phyloP scores from a whole-genome alignment of 2,329 filamentous ascomycete species.

The Pestalotiopsis sp. region DNA sequence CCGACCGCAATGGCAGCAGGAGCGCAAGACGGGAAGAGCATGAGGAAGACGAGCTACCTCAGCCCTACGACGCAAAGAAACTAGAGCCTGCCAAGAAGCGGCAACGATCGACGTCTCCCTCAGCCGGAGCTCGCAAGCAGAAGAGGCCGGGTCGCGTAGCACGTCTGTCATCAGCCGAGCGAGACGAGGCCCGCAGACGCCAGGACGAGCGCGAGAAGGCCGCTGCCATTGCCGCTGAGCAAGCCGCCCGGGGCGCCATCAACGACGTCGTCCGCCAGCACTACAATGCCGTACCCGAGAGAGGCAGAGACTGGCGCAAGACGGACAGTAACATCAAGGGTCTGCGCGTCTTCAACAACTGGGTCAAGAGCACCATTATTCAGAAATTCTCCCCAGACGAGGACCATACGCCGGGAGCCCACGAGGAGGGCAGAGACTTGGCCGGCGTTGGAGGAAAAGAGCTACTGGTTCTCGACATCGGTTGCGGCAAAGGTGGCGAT shows the following conservation, averaged over 20 bases:
- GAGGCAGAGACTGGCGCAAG: conserved; percentile 91
- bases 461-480: conserved; percentile 87
- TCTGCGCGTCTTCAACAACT: conserved; percentile 94
- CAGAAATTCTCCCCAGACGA: conserved; percentile 92
- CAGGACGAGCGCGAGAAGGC: conserved; percentile 60
- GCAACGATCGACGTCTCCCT: conserved; percentile 54
- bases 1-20: conserved; percentile 28
- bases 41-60: conserved; percentile 51
- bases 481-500: conserved; percentile 96
- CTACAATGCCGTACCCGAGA: conserved; percentile 94
- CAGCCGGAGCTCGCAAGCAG: conserved; percentile 57
- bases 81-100: conserved; percentile 63
- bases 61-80: conserved; percentile 62
- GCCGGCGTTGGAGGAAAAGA: conserved; percentile 53
- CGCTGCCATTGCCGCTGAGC: conserved; percentile 37
- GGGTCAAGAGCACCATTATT: conserved; percentile 97
- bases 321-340: conserved; percentile 96
- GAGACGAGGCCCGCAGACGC: conserved; percentile 67
- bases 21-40: conserved; percentile 29
- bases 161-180: conserved; percentile 68
- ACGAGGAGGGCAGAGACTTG: conserved; percentile 49
- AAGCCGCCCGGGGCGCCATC: conserved; percentile 50
- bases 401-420: conserved; percentile 66
- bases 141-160: conserved; percentile 71
- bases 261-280: conserved; percentile 89